These are phyloP conservation scores for Aspergillus calidoustus DNA, from an alignment of 2,329 filamentous ascomycete genomes.

Conservation along the genomic window DNA sequence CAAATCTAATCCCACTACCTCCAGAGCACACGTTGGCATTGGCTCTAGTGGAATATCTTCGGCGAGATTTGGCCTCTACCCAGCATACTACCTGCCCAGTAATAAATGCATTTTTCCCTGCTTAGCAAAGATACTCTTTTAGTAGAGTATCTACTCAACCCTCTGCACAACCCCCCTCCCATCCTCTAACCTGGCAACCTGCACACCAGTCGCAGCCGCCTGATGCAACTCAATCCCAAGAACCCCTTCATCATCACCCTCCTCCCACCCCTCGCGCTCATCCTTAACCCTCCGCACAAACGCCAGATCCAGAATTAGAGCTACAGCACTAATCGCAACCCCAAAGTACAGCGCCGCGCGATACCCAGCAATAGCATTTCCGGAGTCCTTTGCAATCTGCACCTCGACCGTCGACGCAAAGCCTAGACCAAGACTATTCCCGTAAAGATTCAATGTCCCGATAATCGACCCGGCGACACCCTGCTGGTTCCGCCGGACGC, in stretches of 20 bases:
- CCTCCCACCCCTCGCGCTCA: conserved; percentile 37
- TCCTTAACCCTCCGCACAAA: conserved; percentile 41
- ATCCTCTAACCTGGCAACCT: not conserved
- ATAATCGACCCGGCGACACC: conserved; percentile 58
- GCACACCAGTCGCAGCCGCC: conserved; percentile 6
- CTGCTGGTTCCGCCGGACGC: conserved; percentile 53
- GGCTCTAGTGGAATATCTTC: too few species aligned
- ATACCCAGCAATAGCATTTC: conserved; percentile 33
- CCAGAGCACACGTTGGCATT: too few species aligned
- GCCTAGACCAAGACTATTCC: conserved; percentile 48
- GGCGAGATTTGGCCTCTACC: too few species aligned
- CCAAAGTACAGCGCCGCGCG: conserved; percentile 39
- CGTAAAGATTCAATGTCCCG: conserved; percentile 52
- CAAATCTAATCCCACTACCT: too few species aligned
- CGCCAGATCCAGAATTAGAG: conserved; percentile 34
- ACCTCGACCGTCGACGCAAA: conserved; percentile 50
- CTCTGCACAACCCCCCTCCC: conserved; percentile 7
- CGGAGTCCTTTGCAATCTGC: conserved; percentile 25
- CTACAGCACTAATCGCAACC: conserved; percentile 33
- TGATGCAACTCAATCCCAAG: conserved; percentile 10
- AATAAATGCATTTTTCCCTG: too few species aligned
- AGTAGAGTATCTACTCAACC: not conserved
- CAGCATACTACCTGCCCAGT: too few species aligned
- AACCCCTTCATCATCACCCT: not conserved
- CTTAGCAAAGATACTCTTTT: not conserved